Base-by-base conservation (phyloP, 2,329 filamentous ascomycete species). In the Trichophyton mentagrophytes region DNA sequence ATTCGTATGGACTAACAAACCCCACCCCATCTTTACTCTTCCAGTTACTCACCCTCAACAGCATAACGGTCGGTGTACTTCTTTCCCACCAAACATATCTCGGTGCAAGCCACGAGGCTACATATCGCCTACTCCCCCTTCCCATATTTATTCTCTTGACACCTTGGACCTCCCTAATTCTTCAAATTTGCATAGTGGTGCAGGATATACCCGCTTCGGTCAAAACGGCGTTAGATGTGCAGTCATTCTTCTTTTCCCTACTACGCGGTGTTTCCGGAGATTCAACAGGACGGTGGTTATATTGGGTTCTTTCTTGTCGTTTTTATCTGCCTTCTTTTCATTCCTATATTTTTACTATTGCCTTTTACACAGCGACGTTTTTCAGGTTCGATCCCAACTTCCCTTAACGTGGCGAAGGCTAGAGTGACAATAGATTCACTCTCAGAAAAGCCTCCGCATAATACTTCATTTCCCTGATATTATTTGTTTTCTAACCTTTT, bases 161-260 rank as follows among this genome's bases (percentile, higher is more conserved):
- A 36, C 33, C 64, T 63, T 63, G 59, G 65, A 66, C 64, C 40
- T 57, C 40, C 61, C 63, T 62, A 57, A 57, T 61, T 57, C 20
- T 53, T 62, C 55, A 61, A 59, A 62, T 62, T 74, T 76, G 74
- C 74, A 76, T 76, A 68, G 72, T 69, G 74, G 74, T 75, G 73
- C 74, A 74, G 74, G 74, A 76, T 76, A 76, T 76, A 76, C 74
- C 74, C 74, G 73, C 73, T 72, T 76, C 60, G 63, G 60, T 61
- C 59, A 63, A 63, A 64, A 60, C 44, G 64, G 64, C 64, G 65
- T 63, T 64, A 58, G 25, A 27, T 33, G 22, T 51, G 40, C 44
- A 7, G 22, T 59, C 17, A 40, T 58, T 59, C 30, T 22, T 22
- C 20, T 5, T 30, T 55, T 59, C 25, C 20, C 27, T 56, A 42